These are phyloP conservation scores for Lablab purpureus DNA, from an alignment of 306 rosid species.

Conservation along the genomic window DNA sequence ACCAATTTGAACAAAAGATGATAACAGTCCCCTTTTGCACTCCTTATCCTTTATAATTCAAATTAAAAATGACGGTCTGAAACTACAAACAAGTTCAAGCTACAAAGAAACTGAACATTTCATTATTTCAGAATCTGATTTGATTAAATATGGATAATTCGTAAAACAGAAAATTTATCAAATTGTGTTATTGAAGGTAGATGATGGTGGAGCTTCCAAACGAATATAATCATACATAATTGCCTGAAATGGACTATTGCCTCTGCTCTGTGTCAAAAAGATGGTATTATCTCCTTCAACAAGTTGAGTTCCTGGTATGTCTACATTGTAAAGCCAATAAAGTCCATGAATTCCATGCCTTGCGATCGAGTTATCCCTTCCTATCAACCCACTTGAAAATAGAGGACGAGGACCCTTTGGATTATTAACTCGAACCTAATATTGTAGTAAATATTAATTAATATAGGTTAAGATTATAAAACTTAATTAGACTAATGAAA, in stretches of 20 bases:
- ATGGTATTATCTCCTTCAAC: conserved; percentile 77
- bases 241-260: conserved; percentile 73
- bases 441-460: background rate
- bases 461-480: background rate
- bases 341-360: conserved; percentile 97
- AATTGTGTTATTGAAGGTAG: conserved; percentile 3
- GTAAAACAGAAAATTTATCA: conserved; percentile 4
- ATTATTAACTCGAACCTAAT: conserved; percentile 82
- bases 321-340: conserved; percentile 72
- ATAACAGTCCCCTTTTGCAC: too few relatives aligned
- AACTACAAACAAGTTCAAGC: background rate
- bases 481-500: background rate
- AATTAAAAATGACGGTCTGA: background rate
- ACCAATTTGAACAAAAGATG: too few relatives aligned
- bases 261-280: conserved; percentile 77
- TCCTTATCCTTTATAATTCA: too few relatives aligned
- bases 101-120: conserved; percentile 1
- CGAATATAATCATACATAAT: conserved; percentile 93
- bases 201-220: conserved; percentile 67
- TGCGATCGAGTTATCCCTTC: conserved; percentile 89
- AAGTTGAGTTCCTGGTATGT: conserved; percentile 51
- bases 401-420: conserved; percentile 62
- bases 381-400: conserved; percentile 87
- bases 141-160: background rate
- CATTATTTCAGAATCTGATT: background rate